Percentiles rank a stretch among this genome's conserved stretches.
Evolutionary conservation across 2,329 filamentous ascomycete species (phyloP).

Genomic region (Colletotrichum incanum): DNA sequence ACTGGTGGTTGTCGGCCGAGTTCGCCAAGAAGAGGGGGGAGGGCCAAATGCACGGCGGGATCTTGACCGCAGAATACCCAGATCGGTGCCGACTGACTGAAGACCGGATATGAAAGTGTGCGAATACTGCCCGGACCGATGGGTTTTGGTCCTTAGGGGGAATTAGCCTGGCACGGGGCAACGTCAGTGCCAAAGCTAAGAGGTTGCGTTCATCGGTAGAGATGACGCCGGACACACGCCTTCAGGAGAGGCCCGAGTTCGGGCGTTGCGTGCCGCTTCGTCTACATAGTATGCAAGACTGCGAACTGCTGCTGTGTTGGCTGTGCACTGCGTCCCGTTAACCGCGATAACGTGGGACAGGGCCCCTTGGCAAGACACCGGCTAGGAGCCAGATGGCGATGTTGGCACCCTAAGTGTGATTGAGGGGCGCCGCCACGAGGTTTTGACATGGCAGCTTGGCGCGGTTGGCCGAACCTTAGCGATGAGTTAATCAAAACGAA

Average conservation of each 20-base stretch:
- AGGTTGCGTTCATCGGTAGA: not conserved
- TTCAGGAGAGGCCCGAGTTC: slow-evolving; percentile 22
- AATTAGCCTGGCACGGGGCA: slow-evolving; percentile 2
- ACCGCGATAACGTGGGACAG: slow-evolving; percentile 2
- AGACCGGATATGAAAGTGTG: not conserved
- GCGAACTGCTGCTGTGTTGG: not conserved
- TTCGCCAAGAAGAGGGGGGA: not conserved
- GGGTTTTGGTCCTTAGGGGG: slow-evolving; percentile 6
- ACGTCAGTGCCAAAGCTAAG: slow-evolving; percentile 13
- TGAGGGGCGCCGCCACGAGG: slow-evolving; percentile 8
- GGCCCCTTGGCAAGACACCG: not conserved
- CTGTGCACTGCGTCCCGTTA: not conserved
- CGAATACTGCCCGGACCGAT: not conserved
- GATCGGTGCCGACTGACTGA: slow-evolving; percentile 22
- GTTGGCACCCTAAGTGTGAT: slow-evolving; percentile 4
- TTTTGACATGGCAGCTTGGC: slow-evolving; percentile 36
- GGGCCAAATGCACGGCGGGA: not conserved
- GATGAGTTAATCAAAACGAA: not conserved
- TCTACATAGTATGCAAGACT: not conserved
- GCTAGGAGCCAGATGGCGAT: slow-evolving; percentile 2
- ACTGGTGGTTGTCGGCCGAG: slow-evolving; percentile 6
- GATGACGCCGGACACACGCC: slow-evolving; percentile 9
- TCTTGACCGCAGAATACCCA: not conserved
- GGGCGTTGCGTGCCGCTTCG: slow-evolving; percentile 15
- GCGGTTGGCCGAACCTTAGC: slow-evolving; percentile 27